Evolutionary conservation across 306 rosid genomes (phyloP), one percentile per base, ranked within the genome.

Genomic region (Malus sieversii): DNA sequence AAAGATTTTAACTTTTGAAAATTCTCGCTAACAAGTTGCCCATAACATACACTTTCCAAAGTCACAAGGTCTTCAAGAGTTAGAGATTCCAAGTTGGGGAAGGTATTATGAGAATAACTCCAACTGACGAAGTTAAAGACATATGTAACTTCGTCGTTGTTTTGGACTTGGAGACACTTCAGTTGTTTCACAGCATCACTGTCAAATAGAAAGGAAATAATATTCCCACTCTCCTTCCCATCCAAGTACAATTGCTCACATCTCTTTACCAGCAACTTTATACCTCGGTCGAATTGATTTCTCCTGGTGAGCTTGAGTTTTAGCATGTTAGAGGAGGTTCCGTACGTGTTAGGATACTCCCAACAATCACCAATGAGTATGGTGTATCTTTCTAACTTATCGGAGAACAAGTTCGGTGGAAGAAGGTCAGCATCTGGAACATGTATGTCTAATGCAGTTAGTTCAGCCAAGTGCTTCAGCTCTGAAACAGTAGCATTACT

Each of bases 131-230:
- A 58, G 27, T 20, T 22, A 13, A 83, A 66, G 61, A 83, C 40
- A 16, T 59, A 42, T 44, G 16, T 40, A 67, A 84, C 75, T 35
- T 82, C 81, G n/a, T 4, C 78, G 75, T 82, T 81, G 23, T 77
- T 79, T 73, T 82, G 77, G 35, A 90, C 75, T 13, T 58, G 80
- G 25, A 86, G 81, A 75, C 83, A 71, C 81, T 82, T 87, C 82
- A 86, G 12, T 10, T 45, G 66, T 1, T 84, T 74, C 71, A 75
- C 79, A 30, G 81, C 82, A 4, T 79, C 88, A 51, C 73, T 62
- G 63, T 73, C 78, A 42, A 90, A 59, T 69, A 78, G 71, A 32
- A 3, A 13, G 18, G 30, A 66, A 10, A 87, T 77, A 29, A 81
- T 85, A 30, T 29, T 64, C 20, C 73, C 81, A 62, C 78, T 82